Evolutionary conservation across 176 grass and related monocot species (phyloP).

Genomic region (Saccharum officinarum): DNA sequence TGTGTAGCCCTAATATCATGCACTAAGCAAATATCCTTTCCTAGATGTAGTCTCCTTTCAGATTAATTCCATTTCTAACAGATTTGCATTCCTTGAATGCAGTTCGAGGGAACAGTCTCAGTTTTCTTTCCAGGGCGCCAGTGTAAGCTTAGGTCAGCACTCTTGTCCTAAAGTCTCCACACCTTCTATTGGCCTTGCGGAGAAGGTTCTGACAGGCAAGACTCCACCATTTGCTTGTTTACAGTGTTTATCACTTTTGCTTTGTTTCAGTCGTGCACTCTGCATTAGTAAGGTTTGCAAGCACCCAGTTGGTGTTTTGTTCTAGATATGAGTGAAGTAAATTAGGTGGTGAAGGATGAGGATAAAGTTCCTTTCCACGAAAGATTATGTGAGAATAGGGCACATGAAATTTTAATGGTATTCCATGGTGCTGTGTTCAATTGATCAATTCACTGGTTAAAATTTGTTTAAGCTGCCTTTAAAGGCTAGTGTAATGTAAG

Average conservation of each 20-base stretch:
- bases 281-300: constrained; percentile 2
- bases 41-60: background rate
- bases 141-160: constrained; percentile 21
- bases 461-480: background rate
- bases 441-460: background rate
- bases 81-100: constrained; percentile 21
- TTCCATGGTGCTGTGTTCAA: background rate
- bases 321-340: constrained; percentile 16
- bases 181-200: constrained; percentile 19
- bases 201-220: constrained; percentile 41
- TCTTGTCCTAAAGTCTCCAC: background rate
- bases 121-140: background rate
- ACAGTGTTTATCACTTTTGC: background rate
- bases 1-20: background rate
- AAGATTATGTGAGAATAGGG: background rate
- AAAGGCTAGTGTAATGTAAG: background rate
- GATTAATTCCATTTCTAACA: constrained; percentile 14
- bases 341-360: background rate
- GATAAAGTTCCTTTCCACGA: background rate
- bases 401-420: background rate
- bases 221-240: background rate
- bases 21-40: background rate
- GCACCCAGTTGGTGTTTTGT: constrained; percentile 18
- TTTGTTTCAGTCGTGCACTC: constrained; percentile 13
- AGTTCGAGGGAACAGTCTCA: background rate